Base-by-base conservation (phyloP, 352 stramenopile species). In the Phytopythium boreale region DNA sequence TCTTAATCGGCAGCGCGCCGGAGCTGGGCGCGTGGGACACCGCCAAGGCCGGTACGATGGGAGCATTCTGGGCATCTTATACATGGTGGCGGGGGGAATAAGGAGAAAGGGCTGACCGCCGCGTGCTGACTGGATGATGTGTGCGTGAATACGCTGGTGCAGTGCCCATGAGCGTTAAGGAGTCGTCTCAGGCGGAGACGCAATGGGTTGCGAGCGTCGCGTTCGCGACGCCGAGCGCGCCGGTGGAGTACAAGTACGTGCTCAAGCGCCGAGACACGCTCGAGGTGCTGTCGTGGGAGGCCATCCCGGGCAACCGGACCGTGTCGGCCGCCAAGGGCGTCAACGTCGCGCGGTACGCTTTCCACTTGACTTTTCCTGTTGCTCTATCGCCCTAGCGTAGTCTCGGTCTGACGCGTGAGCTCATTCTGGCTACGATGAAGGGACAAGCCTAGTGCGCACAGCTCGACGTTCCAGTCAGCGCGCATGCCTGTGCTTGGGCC, bases 161-260 rank as follows among this genome's bases (percentile, higher is more conserved):
- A 90, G 82, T 89, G 26, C 58, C 80, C 24, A 72, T 93, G 73
- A 44, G 72, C 41, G 63, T 79, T 37, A 60, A 79, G n/a, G 57
- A 72, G 34, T 46, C 60, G 0, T 55, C 61, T 1, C 60, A 73
- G 9, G 47, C 27, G 1, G 79, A 88, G 66, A 82, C 52, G 47
- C 65, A 58, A 62, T 94, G 78, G 72, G 50, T 57, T n/a, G 61
- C 55, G 26, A 74, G 58, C 4, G 66, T 91, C 31, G 27, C 37
- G 19, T 77, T 92, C 24, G 27, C 66, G 0, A 9, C 44, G 0
- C 11, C 53, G 5, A 68, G 62, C 34, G 62, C 64, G 24, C 73
- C 83, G 9, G 56, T 94, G 51, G 82, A 90, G 71, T 94, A 92
- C 76, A 94, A 94, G 70, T 94, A 92, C 62, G 63, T 92, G 43